These are phyloP conservation scores for Neurospora discreta DNA, from an alignment of 495 filamentous ascomycete genomes.

Conservation along the genomic window DNA sequence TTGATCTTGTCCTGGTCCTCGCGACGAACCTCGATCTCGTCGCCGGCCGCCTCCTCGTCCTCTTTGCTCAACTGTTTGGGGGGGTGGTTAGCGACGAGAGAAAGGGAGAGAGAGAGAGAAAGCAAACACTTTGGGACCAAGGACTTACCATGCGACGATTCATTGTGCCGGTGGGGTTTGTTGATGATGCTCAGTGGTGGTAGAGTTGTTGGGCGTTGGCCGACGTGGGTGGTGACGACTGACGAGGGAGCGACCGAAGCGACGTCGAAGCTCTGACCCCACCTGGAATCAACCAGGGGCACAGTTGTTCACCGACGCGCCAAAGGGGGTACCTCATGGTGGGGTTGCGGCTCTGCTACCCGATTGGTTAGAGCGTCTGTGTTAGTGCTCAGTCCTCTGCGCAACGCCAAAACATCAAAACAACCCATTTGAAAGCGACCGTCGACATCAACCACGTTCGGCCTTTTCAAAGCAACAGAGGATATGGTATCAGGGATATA, in stretches of 20 bases:
- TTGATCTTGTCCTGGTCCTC: slow-evolving; percentile 99
- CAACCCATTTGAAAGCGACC: neutral
- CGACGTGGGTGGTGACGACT: neutral
- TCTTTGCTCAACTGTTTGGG: slow-evolving; percentile 72
- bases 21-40: slow-evolving; percentile 83
- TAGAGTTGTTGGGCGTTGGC: neutral
- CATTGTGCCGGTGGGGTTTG: slow-evolving; percentile 6
- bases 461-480: neutral
- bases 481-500: neutral
- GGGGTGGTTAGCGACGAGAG: slow-evolving; percentile 7
- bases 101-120: too few species aligned
- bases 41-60: slow-evolving; percentile 65
- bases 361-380: slow-evolving; percentile 7
- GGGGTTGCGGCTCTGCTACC: slow-evolving; percentile 4
- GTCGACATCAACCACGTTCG: neutral
- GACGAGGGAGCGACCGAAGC: neutral
- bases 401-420: neutral
- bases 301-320: neutral
- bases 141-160: slow-evolving; percentile 31
- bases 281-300: slow-evolving; percentile 3
- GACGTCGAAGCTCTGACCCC: slow-evolving; percentile 1
- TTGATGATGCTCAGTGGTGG: neutral
- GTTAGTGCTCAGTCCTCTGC: neutral
- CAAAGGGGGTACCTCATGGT: neutral
- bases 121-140: neutral